Evolutionary conservation across 2,329 filamentous ascomycete genomes (phyloP), one percentile per base, ranked within the genome.

Genomic region (Pyrenophora graminea): DNA sequence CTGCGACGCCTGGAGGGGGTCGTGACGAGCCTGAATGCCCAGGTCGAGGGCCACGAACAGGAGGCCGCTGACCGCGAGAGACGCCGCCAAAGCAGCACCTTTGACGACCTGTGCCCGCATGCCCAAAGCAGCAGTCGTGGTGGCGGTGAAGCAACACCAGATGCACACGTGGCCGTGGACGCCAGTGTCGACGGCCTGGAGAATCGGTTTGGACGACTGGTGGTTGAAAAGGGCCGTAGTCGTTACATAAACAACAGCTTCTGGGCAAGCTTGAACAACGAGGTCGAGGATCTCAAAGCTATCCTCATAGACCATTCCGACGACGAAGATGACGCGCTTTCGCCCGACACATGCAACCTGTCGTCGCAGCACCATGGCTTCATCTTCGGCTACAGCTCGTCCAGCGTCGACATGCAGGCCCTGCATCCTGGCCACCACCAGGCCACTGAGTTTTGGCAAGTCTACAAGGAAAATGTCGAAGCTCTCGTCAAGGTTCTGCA

Each of bases 191-290:
- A 72, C 36, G 69, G 70, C n/a, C 56, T 75, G 19, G 76, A 80
- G 63, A 81, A 74, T 38, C 78, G 84, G 47, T 87, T 89, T 70
- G 87, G 88, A 2, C 78, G 87, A 27, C 72, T 92, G 45, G 86
- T 91, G 0, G 74, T 91, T 31, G 86, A 87, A 55, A 86, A 91
- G 48, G 86, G 85, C 33, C 84, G 83, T 52, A 85, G 84, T 48
- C 79, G 87, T 67, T 92, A 91, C 67, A 84, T 92, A 59, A 90
- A 87, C 74, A 89, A 85, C 68, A 86, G 83, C 6, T 90, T 91
- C 64, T 91, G 87, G 87, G 84, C 87, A 17, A 89, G 83, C 55
- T 78, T 92, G 44, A 89, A 86, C 53, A 88, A 90, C 45, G 88
- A 91, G 79, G 85, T 87, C 72, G 82, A 85, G 66, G 83, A 86